Evolutionary conservation across 352 stramenopile species (phyloP).

Genomic region (Stramenopiles sp.): DNA sequence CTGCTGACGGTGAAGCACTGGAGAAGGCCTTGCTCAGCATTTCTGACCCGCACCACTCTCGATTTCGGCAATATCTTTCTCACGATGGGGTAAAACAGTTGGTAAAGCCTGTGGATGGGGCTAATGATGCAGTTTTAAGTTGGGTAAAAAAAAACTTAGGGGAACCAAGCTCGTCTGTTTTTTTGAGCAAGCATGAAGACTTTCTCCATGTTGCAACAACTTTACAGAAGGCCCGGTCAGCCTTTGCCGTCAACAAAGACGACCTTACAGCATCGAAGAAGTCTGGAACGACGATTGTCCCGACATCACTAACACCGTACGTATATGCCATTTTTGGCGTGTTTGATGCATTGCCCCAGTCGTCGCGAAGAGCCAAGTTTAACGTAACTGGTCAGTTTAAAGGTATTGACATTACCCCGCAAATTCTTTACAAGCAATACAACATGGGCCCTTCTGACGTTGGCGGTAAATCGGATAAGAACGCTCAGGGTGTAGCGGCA

Average conservation of each 20-base stretch:
- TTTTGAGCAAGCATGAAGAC: not conserved
- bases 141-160: not conserved
- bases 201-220: not conserved
- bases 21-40: too few species aligned
- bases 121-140: not conserved
- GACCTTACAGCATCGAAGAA: not conserved
- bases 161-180: not conserved
- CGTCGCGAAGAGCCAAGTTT: not conserved
- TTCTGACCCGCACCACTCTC: too few species aligned
- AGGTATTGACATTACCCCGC: not conserved
- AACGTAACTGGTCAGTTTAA: not conserved
- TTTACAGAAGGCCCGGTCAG: not conserved
- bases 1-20: too few species aligned
- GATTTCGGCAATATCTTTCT: not conserved
- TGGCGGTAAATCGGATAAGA: not conserved
- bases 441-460: not conserved
- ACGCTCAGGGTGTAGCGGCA: not conserved
- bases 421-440: conserved; percentile 6
- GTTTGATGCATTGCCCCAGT: not conserved
- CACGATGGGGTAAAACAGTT: not conserved
- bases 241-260: not conserved
- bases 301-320: not conserved
- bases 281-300: not conserved
- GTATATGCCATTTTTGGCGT: not conserved
- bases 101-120: not conserved